Conservation (phyloP, 2,329 filamentous ascomycete species). For the Huntiella moniliformis region DNA sequence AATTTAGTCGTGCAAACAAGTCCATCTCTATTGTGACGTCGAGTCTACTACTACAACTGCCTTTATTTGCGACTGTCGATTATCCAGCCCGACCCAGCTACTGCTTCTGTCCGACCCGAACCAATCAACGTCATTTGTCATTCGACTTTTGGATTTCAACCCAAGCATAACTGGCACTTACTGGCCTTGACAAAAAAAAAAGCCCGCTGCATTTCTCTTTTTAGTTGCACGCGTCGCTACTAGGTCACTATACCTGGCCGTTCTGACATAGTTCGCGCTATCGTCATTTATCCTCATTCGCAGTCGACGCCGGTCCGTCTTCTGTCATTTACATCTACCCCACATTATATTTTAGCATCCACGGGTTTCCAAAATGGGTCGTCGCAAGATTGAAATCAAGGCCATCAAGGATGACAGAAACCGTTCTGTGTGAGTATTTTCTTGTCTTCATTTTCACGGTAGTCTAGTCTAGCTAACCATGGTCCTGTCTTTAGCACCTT, state of each 20-base stretch:
- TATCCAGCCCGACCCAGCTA: background rate
- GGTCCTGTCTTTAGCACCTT: constrained; percentile 50
- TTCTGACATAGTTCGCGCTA: too few species aligned
- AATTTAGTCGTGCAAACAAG: too few species aligned
- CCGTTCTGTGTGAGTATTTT: constrained; percentile 68
- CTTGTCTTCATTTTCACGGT: background rate
- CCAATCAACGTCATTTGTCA: background rate
- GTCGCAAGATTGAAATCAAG: constrained; percentile 99
- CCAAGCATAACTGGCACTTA: too few species aligned
- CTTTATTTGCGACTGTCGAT: too few species aligned
- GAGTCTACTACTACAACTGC: too few species aligned
- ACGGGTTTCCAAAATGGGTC: constrained; percentile 49
- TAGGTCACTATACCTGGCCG: too few species aligned
- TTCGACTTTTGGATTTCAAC: too few species aligned
- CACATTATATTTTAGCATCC: constrained; percentile 1
- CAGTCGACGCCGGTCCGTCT: constrained; percentile 3
- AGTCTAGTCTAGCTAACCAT: background rate
- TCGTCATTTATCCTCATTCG: background rate
- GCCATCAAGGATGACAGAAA: constrained; percentile 98
- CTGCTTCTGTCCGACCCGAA: background rate
- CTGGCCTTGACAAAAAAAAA: background rate
- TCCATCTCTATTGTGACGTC: too few species aligned
- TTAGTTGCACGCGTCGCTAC: too few species aligned
- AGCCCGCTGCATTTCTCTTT: background rate
- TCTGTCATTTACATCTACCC: constrained; percentile 6